Evolutionary conservation across 805 yeast species (phyloP), one percentile per base, ranked within the genome.

Genomic region (Blastobotrys attinorum): DNA sequence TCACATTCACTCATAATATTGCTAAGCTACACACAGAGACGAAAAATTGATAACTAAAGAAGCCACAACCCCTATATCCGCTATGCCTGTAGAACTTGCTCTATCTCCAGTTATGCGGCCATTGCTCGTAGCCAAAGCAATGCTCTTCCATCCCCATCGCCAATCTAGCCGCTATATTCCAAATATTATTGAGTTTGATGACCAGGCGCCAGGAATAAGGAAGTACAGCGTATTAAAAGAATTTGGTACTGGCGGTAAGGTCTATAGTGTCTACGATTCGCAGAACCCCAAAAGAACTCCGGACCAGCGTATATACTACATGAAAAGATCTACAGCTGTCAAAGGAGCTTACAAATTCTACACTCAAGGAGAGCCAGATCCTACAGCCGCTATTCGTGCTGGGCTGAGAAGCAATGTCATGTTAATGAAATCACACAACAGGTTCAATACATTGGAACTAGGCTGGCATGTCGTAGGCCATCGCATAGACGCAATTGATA

Each of bases 401-500:
- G 83, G 83, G 4, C 63, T 76, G 40, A 63, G 81, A 54, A 75
- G 81, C 37, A 78, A 77, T 54, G 75, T 78, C 17, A 62, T 76
- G 46, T 63, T 78, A 47, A 72, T 76, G 44, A 71, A 77, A 3
- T 61, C 62, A 2, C 60, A 60, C 4, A 58, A 56, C 25, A 25
- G 11, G 29, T 70, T 64, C 3, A 72, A 77, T 8, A 73, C 68
- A 43, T 62, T 76, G 25, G 81, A 77, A 55, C 64, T 77, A 29
- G 84, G 84, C 11, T 75, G 83, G 81, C 83, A 77, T 57, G 66
- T 75, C 23, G 67, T 79, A 31, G 70, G 70, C 45, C 83, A 78
- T 53, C 60, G 73, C 40, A 81, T 76, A 18, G 84, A 78, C 57
- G 81, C 81, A 2, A 65, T 69, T 31, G 84, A 77, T 52, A 66